Evolutionary conservation across 208 protist genomes (phyloP), one percentile per base, ranked within the genome.

Genomic region (Wallacemonas rigidus): DNA sequence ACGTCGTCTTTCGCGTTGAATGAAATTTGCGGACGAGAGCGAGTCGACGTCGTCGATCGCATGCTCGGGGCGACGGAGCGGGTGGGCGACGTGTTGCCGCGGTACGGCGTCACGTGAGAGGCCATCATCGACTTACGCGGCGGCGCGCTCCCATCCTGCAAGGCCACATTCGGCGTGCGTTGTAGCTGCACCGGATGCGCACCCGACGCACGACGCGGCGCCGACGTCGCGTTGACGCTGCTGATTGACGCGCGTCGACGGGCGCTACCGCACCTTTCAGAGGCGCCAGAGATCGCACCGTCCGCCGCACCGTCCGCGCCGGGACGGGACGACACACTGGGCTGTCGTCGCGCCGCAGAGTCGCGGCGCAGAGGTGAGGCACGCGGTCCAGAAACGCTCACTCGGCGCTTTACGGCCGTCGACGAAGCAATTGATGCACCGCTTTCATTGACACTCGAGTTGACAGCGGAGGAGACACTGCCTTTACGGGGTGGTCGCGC

Each of bases 21-120:
- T 36, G 69, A 73, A 43, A 89, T 91, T 45, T 82, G 80, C 69
- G 84, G 85, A 2, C 86, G 81, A 2, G 80, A 74, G 36, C 83
- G 77, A 5, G 74, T 81, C 9, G 77, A 85, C 2, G 87, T 87
- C 57, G 67, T 63, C 15, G 77, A 82, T 45, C 74, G 78, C 35
- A 80, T 64, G 63, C 77, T 81, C 36, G 68, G 72, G 15, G 76
- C 75, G 17, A 65, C 56, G 7, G 80, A 84, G n/a, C 77, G 75
- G 8, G 79, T 75, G 36, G 69, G 70, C 35, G 74, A 82, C 41
- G 61, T 54, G 40, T 53, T 79, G 61, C 17, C 12, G 15, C 39
- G 58, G 8, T 68, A 65, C 15, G 2, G 17, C 8, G 73, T 47
- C 12, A 44, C 47, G 63, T 65, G 50, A 38, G 60, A 65, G 60